Evolutionary conservation across 257 asterid genomes (phyloP), one percentile per base, ranked within the genome.

Genomic region (Solanum sejunctum): DNA sequence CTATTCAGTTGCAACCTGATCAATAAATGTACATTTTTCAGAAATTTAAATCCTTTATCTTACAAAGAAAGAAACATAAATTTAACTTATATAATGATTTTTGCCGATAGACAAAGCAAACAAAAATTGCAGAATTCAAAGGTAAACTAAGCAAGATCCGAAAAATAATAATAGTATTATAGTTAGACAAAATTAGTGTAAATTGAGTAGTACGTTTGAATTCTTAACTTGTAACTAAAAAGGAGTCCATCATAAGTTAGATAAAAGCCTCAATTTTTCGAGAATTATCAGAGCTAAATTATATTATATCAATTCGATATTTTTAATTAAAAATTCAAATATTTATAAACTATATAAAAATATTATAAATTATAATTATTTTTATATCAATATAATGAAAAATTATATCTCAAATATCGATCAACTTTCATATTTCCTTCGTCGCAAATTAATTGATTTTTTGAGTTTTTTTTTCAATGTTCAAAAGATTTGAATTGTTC

Each of bases 141-240:
- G 56, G 84, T 56, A 66, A 49, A 26, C 23, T n/a, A 28, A 18
- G 58, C 88, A 56, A 47, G 87, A 86, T 88, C 87, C 86, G 52
- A 81, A 87, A 84, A 66, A 57, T n/a, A 32, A 5, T 63, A 82
- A 73, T 36, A 36, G 6, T 36, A 36, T 3, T 36, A 36, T 66
- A 71, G 78, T 81, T 23, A 63, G 20, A 12, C 71, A 63, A 63
- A 63, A 26, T 15, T 63, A 5, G 70, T 26, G 39, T 18, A 63
- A 63, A 63, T 64, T 75, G 86, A 66, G 79, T 13, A 20, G 32
- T 81, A 49, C 13, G 10, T 69, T 45, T 43, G 57, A 72, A 45
- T 45, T n/a, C 18, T n/a, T 57, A 45, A 12, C 26, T 72, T 11
- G 80, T 45, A 11, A 45, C 6, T 45, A 72, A 12, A 8, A 6